These are phyloP conservation scores for Verbena officinalis DNA, from an alignment of 257 asterid species.

Conservation along the genomic window DNA sequence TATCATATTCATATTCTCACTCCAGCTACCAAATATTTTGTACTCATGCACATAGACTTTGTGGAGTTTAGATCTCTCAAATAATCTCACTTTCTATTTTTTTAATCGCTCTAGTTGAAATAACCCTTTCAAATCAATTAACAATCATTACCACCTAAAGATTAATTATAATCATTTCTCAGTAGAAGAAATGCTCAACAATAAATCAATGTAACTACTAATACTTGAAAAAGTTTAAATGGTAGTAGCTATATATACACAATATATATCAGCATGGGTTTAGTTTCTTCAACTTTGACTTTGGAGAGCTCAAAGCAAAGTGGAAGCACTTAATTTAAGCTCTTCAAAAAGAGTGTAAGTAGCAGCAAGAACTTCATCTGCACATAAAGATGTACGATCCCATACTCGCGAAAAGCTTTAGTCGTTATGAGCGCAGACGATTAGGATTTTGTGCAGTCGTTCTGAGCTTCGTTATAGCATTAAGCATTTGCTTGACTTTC, in stretches of 20 bases:
- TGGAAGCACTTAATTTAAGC: constrained; percentile 10
- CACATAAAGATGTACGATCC: constrained; percentile 66
- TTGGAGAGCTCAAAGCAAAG: constrained; percentile 31
- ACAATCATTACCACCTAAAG: constrained; percentile 39
- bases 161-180: constrained; percentile 13
- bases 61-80: constrained; percentile 3
- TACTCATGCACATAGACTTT: constrained; percentile 5
- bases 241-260: constrained; percentile 10
- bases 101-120: constrained; percentile 23
- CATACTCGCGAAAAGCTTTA: constrained; percentile 64
- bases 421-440: constrained; percentile 50
- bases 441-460: constrained; percentile 49
- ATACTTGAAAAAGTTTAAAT: constrained; percentile 19
- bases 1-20: too few species aligned
- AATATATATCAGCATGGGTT: constrained; percentile 9
- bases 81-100: neutral
- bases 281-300: constrained; percentile 25
- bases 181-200: neutral
- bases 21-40: too few species aligned
- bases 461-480: constrained; percentile 37
- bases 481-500: constrained; percentile 45
- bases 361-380: neutral
- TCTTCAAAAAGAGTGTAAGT: constrained; percentile 11
- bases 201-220: neutral
- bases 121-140: constrained; percentile 27